These are phyloP conservation scores for Leucocoprinus leucothites DNA, from an alignment of 768 basidiomycete genomes.

Conservation along the genomic window DNA sequence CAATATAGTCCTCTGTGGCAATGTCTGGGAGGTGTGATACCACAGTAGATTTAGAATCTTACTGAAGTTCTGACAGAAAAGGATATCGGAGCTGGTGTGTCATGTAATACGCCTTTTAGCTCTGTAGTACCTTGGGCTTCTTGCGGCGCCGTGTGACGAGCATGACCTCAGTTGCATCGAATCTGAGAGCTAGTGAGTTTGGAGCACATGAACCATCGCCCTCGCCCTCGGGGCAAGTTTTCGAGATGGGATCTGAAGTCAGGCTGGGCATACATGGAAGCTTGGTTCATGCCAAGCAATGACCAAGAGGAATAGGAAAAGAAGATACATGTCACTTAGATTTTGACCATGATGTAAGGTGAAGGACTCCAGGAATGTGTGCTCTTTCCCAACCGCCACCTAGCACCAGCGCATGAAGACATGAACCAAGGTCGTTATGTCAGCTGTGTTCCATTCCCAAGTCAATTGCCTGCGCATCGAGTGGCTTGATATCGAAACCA, in stretches of 20 bases:
- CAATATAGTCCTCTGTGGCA: background rate
- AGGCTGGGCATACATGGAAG: background rate
- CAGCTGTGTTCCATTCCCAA: conserved; percentile 3
- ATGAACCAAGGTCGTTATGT: background rate
- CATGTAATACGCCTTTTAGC: background rate
- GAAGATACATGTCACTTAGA: background rate
- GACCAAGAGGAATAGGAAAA: background rate
- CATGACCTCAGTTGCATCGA: background rate
- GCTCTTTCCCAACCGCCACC: background rate
- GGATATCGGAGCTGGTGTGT: conserved; percentile 5
- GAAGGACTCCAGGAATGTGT: background rate
- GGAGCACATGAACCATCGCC: background rate
- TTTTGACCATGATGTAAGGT: background rate
- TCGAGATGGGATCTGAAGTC: background rate
- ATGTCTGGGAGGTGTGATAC: conserved; percentile 1
- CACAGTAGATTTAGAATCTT: conserved; percentile 5
- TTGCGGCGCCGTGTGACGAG: conserved; percentile 2
- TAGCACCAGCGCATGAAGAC: background rate
- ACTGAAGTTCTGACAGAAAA: background rate
- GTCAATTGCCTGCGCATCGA: background rate
- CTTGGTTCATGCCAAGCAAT: background rate
- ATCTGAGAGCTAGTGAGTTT: background rate
- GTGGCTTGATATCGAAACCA: background rate
- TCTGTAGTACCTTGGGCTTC: background rate
- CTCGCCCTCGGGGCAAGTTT: background rate